Base-by-base conservation (phyloP, 768 basidiomycete species). In the Neoboletus brunneissimus region DNA sequence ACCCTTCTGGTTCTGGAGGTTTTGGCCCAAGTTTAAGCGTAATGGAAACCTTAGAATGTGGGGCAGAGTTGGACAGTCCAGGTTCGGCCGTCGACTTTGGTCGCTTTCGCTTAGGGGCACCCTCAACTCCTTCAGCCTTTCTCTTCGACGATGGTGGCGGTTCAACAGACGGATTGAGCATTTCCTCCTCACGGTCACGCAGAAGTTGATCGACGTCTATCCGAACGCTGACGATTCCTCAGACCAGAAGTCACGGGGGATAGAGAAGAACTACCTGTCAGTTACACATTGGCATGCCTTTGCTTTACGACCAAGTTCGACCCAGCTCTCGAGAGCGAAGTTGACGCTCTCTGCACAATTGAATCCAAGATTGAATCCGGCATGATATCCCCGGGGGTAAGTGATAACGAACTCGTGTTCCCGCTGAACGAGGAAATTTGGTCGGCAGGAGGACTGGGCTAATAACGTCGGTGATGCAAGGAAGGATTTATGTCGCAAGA, bases 281-380 rank as follows among this genome's bases (percentile, higher is more conserved):
- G 75, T 68, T n/a, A 90, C 78, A 64, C 89, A 91, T 64, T 82
- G 75, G 62, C 91, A 92, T 4, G 77, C 84, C 58, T 85, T 85
- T 8, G 96, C 95, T 53, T 80, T 82, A 54, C 91, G 78, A 1
- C 94, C 96, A 20, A 95, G 72, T 41, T 94, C 92, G 6, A 98
- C 73, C 95, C 95, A 98, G 60, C 89, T 91, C 42, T 97, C 91
- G 27, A 97, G 76, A 0, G 96, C 96, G 68, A 98, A 98, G 69
- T 98, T 98, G 65, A 97, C 92, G 60, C 91, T 93, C 73, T 98
- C 96, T 2, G 96, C 96, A 64, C 94, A 97, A 66, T 98, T 98
- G 67, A 97, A 85, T n/a, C 72, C 96, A 42, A 97, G 76, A 68
- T 98, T 98, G 79, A 98, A 96, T 20, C 96, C 96, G 4, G 94